phyloP scores from a whole-genome alignment of 2,329 filamentous ascomycete species.

The Trichoderma arundinaceum region DNA sequence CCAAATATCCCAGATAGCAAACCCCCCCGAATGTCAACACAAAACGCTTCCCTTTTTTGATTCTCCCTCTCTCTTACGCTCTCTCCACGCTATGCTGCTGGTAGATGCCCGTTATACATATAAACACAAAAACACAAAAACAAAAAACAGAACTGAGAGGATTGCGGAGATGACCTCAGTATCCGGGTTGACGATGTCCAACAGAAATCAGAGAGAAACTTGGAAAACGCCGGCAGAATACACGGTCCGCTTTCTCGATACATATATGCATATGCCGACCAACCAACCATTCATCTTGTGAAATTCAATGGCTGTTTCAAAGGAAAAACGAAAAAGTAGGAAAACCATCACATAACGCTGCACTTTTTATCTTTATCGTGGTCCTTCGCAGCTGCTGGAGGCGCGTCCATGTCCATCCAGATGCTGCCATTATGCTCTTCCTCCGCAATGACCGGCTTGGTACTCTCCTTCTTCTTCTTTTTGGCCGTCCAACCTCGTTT shows the following conservation, averaged over 20 bases:
- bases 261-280: constrained; percentile 5
- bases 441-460: constrained; percentile 7
- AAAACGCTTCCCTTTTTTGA: background rate
- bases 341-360: constrained; percentile 54
- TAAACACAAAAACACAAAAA: background rate
- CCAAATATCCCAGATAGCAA: background rate
- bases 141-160: background rate
- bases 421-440: constrained; percentile 50
- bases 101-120: background rate
- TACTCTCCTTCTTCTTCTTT: constrained; percentile 45
- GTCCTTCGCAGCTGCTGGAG: constrained; percentile 41
- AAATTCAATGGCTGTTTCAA: background rate
- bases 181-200: background rate
- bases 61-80: background rate
- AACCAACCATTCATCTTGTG: background rate
- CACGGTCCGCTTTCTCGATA: background rate
- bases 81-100: constrained; percentile 19
- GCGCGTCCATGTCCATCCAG: constrained; percentile 65
- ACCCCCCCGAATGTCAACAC: background rate
- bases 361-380: constrained; percentile 59
- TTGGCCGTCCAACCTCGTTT: constrained; percentile 61
- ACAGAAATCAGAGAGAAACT: background rate
- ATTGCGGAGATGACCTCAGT: background rate
- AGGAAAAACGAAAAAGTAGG: background rate
- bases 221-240: background rate